Percentiles rank a stretch among this genome's conserved stretches.
Evolutionary conservation across 768 basidiomycete species (phyloP).

Genomic region (Boletellus ananas): DNA sequence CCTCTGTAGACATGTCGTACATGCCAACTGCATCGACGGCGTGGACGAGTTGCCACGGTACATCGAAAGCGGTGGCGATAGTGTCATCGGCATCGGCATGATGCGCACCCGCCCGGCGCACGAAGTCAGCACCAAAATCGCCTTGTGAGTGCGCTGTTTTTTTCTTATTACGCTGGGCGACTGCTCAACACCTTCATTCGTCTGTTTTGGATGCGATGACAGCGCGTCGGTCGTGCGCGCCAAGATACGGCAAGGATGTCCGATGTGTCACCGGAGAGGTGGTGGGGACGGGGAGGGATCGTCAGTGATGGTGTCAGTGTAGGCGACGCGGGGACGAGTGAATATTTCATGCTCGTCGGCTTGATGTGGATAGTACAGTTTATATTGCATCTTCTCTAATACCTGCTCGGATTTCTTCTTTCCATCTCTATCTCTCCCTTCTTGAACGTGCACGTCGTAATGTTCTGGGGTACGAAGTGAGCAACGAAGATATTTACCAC

Average conservation of each 20-base stretch:
- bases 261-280: constrained; percentile 63
- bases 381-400: not conserved
- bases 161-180: too few species aligned
- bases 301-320: too few species aligned
- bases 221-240: constrained; percentile 72
- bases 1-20: constrained; percentile 85
- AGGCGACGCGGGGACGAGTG: too few species aligned
- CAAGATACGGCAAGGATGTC: constrained; percentile 65
- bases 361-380: too few species aligned
- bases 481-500: not conserved
- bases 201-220: not conserved
- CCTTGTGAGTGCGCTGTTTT: constrained; percentile 52
- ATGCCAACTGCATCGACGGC: constrained; percentile 72
- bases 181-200: too few species aligned
- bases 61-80: constrained; percentile 45
- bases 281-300: not conserved
- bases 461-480: too few species aligned
- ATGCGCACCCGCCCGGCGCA: constrained; percentile 34
- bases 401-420: not conserved
- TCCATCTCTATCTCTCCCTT: not conserved
- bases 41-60: constrained; percentile 59
- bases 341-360: too few species aligned
- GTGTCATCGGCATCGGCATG: constrained; percentile 29
- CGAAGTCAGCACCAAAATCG: constrained; percentile 67
- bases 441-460: too few species aligned